A percentile compares a stretch with the other conserved stretches of the same genome.
Evolutionary conservation across 2,329 filamentous ascomycete species (phyloP).

Genomic region (Lachnum nothofagi): DNA sequence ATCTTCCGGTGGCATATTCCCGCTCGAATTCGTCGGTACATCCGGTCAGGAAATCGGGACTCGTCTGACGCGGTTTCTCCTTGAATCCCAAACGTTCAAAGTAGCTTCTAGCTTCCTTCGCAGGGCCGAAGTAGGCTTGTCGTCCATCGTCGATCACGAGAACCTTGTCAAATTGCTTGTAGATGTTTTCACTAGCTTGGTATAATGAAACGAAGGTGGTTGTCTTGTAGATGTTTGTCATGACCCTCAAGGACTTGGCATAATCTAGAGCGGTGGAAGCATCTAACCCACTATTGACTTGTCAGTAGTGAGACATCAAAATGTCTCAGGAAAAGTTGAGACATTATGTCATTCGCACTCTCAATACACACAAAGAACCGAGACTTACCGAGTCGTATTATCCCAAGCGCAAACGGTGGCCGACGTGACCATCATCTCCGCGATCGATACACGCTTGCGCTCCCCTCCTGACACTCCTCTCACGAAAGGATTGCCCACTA

Average conservation of each 20-base stretch:
- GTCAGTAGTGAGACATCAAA: no score
- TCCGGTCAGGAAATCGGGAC: slow-evolving; percentile 58
- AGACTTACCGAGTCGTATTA: slow-evolving; percentile 54
- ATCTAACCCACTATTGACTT: slow-evolving; percentile 50
- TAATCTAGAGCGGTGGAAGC: slow-evolving; percentile 63
- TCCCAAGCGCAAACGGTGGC: slow-evolving; percentile 72
- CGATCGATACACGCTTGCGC: slow-evolving; percentile 74
- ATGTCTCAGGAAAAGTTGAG: no score
- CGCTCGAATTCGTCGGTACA: slow-evolving; percentile 82
- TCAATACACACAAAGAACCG: no score
- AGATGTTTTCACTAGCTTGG: slow-evolving; percentile 64
- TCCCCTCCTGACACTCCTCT: slow-evolving; percentile 77
- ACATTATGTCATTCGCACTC: no score
- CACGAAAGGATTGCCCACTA: slow-evolving; percentile 77
- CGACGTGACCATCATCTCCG: slow-evolving; percentile 74
- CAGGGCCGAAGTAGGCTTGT: slow-evolving; percentile 54
- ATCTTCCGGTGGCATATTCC: slow-evolving; percentile 65
- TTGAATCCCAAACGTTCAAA: slow-evolving; percentile 61
- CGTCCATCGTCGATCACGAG: slow-evolving; percentile 61
- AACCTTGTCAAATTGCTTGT: slow-evolving; percentile 64
- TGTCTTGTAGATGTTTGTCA: slow-evolving; percentile 57
- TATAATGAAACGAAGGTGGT: slow-evolving; percentile 60
- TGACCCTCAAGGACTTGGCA: slow-evolving; percentile 52
- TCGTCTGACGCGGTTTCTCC: slow-evolving; percentile 55
- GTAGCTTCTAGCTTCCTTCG: slow-evolving; percentile 51